Conservation (phyloP, 768 basidiomycete species). For the Sutorius australiensis region DNA sequence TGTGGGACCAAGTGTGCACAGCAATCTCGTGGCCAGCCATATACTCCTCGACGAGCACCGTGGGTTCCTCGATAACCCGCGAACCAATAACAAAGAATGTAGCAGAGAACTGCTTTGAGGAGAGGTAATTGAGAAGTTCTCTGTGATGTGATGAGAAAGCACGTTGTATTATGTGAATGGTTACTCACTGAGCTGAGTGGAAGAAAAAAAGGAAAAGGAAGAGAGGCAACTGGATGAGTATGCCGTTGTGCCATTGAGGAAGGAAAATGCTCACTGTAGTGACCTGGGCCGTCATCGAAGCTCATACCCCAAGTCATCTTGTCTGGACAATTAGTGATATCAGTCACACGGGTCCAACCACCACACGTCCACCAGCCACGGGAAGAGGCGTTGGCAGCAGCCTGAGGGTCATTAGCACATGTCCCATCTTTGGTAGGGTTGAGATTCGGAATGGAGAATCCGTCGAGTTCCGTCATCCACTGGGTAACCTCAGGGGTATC, state of each 20-base stretch:
- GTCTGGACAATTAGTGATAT: conserved; percentile 66
- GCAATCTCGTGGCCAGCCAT: conserved; percentile 78
- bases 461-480: conserved; percentile 78
- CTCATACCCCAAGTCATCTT: conserved; percentile 77
- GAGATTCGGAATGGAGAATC: conserved; percentile 62
- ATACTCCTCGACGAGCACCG: conserved; percentile 74
- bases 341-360: conserved; percentile 52
- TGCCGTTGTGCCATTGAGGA: not conserved
- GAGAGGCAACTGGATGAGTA: conserved; percentile 6
- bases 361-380: conserved; percentile 94
- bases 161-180: not conserved
- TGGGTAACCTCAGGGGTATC: conserved; percentile 47
- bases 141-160: conserved; percentile 30
- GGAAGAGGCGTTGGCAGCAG: conserved; percentile 51
- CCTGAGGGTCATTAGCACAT: conserved; percentile 56
- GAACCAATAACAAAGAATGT: conserved; percentile 94
- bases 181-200: conserved; percentile 48
- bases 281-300: conserved; percentile 86
- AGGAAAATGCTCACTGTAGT: conserved; percentile 59
- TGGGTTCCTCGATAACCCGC: conserved; percentile 75
- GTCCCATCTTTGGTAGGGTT: conserved; percentile 64
- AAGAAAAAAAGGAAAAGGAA: not conserved
- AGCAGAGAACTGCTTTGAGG: conserved; percentile 56
- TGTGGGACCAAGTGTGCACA: conserved; percentile 92
- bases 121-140: conserved; percentile 69